These are phyloP conservation scores for Vitis cinerea DNA, from an alignment of 164 flowering plant genomes.

Conservation along the genomic window DNA sequence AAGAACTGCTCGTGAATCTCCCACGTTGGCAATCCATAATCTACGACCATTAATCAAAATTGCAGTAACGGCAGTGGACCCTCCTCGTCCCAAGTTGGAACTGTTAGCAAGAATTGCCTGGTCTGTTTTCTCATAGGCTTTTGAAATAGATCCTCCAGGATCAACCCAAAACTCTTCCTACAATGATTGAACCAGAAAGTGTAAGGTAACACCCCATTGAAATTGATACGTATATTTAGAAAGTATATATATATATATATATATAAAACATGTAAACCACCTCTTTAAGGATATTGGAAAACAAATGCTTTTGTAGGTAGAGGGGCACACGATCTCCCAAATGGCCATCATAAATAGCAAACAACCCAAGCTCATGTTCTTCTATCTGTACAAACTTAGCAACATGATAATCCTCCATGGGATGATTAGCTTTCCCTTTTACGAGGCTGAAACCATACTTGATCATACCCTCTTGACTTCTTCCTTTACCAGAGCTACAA, in stretches of 20 bases:
- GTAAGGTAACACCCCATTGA: not conserved
- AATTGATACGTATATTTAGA: not conserved
- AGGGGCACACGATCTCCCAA: constrained; percentile 51
- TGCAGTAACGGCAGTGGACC: constrained; percentile 54
- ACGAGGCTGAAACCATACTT: constrained; percentile 49
- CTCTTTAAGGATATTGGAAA: constrained; percentile 47
- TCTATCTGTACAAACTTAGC: constrained; percentile 42
- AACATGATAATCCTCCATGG: constrained; percentile 66
- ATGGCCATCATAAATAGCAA: constrained; percentile 67
- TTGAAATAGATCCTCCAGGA: constrained; percentile 35
- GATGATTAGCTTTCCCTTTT: constrained; percentile 55
- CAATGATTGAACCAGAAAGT: constrained; percentile 6
- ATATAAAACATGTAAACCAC: constrained; percentile 13
- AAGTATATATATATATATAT: not conserved
- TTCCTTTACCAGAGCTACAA: constrained; percentile 46
- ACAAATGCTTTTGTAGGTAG: constrained; percentile 54
- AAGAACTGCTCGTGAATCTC: constrained; percentile 56
- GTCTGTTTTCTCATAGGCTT: constrained; percentile 57
- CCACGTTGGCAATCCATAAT: constrained; percentile 48
- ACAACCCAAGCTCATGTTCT: constrained; percentile 50
- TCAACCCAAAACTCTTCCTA: constrained; percentile 54
- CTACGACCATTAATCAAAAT: constrained; percentile 34
- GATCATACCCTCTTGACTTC: constrained; percentile 30
- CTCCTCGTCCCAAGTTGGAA: constrained; percentile 46
- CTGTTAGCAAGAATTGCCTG: constrained; percentile 37